These are phyloP conservation scores for Exidia glandulosa DNA, from an alignment of 768 basidiomycete genomes.

Conservation along the genomic window DNA sequence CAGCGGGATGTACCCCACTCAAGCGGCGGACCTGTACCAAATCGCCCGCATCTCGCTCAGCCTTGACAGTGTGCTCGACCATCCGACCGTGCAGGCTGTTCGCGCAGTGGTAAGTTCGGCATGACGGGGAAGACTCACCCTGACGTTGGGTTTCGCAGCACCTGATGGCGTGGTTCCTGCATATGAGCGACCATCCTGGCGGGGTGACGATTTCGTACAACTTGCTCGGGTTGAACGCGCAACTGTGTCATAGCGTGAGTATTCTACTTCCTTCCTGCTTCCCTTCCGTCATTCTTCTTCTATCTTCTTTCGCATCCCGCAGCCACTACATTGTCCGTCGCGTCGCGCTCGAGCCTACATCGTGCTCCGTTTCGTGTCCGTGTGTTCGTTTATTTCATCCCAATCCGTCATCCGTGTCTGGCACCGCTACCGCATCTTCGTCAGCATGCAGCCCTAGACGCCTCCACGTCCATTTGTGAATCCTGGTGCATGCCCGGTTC, in stretches of 20 bases:
- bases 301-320: too few species aligned
- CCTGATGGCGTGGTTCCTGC: neutral
- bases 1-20: neutral
- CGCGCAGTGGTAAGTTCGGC: neutral
- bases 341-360: too few species aligned
- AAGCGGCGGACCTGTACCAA: neutral
- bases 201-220: neutral
- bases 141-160: neutral
- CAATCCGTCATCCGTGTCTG: too few species aligned
- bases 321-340: too few species aligned
- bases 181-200: neutral
- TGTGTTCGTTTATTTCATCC: too few species aligned
- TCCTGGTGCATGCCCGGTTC: too few species aligned
- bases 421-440: too few species aligned
- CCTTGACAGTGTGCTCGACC: neutral
- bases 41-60: neutral
- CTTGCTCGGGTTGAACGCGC: neutral
- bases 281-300: neutral
- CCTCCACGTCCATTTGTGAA: too few species aligned
- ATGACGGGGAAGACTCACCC: neutral
- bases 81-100: neutral
- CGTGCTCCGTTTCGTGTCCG: too few species aligned
- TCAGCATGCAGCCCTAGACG: too few species aligned
- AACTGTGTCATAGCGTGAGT: neutral
- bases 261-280: neutral